Evolutionary conservation across 768 basidiomycete genomes (phyloP), one percentile per base, ranked within the genome.

Genomic region (Cubamyces sp.): DNA sequence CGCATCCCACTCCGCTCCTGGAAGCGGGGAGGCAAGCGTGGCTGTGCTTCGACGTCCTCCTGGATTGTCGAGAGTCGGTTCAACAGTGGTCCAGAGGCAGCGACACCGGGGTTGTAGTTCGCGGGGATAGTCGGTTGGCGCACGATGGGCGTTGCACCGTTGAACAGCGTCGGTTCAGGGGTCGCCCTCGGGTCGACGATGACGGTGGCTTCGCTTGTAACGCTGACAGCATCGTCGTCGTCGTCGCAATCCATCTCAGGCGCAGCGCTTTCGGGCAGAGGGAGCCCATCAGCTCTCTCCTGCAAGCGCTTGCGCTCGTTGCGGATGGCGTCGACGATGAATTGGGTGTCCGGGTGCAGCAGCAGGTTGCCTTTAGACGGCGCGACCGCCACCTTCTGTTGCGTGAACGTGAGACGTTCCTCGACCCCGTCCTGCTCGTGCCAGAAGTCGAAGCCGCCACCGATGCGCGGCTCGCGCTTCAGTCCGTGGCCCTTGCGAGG

Each of bases 401-500:
- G 39, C 47, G 28, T 28, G 60, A 61, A 61, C 19, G 40, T 19
- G 53, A 64, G 28, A 12, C 62, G 62, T 16, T 42, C 28, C 8
- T 30, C 21, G 34, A 52, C 54, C 7, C 48, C 48, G 11, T 50
- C 54, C 30, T 61, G 48, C 48, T 55, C 54, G 21, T 56, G 60
- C 57, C 53, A 60, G 30, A 49, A 50, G 46, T 55, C 54, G 40
- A 50, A 61, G 1, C 60, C 54, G 0, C 54, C 60, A 1, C 48
- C 60, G 19, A 50, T 59, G 46, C 48, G 57, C 8, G 18, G 37
- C 46, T 64, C 57, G 37, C 40, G 62, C 5, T 26, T 26, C 12
- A 51, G 21, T 11, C 25, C 28, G n/a, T 52, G 56, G 45, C 40
- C 47, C 56, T 60, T 66, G 23, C 49, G 45, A 15, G 66, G 66